Percentiles rank a stretch among this genome's conserved stretches.
phyloP scores from a whole-genome alignment of 208 protist species.

The Trypanosoma brucei region DNA sequence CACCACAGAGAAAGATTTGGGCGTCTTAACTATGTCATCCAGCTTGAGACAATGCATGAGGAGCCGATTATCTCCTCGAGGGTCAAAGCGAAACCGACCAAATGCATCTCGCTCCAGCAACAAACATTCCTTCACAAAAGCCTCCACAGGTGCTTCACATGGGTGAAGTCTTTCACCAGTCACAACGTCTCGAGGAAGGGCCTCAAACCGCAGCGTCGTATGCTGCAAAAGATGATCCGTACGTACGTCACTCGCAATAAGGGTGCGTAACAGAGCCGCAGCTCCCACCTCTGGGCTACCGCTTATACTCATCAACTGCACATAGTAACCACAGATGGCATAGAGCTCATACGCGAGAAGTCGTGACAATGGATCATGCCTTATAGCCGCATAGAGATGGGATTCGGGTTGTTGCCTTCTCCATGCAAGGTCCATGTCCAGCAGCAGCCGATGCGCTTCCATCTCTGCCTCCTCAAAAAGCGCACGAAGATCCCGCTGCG shows the following conservation, averaged over 20 bases:
- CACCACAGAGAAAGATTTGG: slow-evolving; percentile 38
- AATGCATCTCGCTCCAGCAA: slow-evolving; percentile 81
- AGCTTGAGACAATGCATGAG: slow-evolving; percentile 67
- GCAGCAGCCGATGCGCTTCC: slow-evolving; percentile 48
- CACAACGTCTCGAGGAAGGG: slow-evolving; percentile 31
- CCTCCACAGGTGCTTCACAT: slow-evolving; percentile 24
- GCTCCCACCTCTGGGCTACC: slow-evolving; percentile 38
- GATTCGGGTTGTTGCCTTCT: slow-evolving; percentile 15
- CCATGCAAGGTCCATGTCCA: slow-evolving; percentile 17
- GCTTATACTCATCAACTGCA: slow-evolving; percentile 45
- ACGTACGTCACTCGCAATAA: slow-evolving; percentile 70
- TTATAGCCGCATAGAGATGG: slow-evolving; percentile 32
- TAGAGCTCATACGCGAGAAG: slow-evolving; percentile 74
- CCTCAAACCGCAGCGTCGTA: slow-evolving; percentile 46
- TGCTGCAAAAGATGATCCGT: slow-evolving; percentile 49
- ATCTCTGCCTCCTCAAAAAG: slow-evolving; percentile 74
- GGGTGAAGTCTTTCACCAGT: slow-evolving; percentile 39
- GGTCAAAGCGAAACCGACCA: slow-evolving; percentile 74
- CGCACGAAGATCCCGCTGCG: slow-evolving; percentile 71
- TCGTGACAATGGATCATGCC: slow-evolving; percentile 45
- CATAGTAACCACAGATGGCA: slow-evolving; percentile 67
- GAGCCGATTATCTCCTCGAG: slow-evolving; percentile 66
- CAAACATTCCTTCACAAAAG: slow-evolving; percentile 71
- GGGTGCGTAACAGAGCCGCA: slow-evolving; percentile 46
- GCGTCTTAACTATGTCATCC: slow-evolving; percentile 54